Evolutionary conservation across 176 grass and related monocot species (phyloP), one percentile per base, ranked within the genome.

Genomic region (Otatea glauca): DNA sequence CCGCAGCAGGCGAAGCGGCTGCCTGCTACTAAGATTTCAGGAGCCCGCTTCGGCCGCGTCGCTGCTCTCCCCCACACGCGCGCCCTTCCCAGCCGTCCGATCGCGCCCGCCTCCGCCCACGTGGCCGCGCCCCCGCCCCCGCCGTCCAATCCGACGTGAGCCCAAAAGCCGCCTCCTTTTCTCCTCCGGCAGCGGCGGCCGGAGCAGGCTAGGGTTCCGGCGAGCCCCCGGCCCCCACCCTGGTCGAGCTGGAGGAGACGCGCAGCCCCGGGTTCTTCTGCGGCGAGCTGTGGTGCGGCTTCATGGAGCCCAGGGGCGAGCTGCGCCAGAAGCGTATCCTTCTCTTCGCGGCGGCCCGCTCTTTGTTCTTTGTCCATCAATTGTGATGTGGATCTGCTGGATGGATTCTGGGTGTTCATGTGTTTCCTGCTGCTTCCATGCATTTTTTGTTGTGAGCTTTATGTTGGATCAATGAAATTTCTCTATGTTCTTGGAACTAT

Each of bases 161-260:
- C 18, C 29, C 51, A 5, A 15, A 21, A 41, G 17, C 66, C 6
- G n/a, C 55, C 44, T 56, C n/a, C 29, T 63, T 70, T n/a, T 74
- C 29, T 74, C 74, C 47, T 78, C 23, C 80, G 71, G 61, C 68
- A 43, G 68, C 85, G 80, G 61, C 80, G 61, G 85, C 80, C 68
- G 75, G 89, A 80, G 85, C 68, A 84, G 68, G 29, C 80, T 79
- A 87, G 75, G 74, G 59, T 70, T 76, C 79, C 79, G 65, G 65
- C 45, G 53, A 74, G 54, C 32, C n/a, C 64, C 29, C 27, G 35
- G 75, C 35, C 27, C 39, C 32, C 44, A 20, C 70, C 27, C 24
- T 64, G 49, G 79, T 92, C 94, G 94, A 94, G 86, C 92, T 97
- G 90, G 94, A 97, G 94, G 90, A 87, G 81, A 80, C 77, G 88